Evolutionary conservation across 2,329 filamentous ascomycete genomes (phyloP).

Genomic region (Gremmenia infestans): DNA sequence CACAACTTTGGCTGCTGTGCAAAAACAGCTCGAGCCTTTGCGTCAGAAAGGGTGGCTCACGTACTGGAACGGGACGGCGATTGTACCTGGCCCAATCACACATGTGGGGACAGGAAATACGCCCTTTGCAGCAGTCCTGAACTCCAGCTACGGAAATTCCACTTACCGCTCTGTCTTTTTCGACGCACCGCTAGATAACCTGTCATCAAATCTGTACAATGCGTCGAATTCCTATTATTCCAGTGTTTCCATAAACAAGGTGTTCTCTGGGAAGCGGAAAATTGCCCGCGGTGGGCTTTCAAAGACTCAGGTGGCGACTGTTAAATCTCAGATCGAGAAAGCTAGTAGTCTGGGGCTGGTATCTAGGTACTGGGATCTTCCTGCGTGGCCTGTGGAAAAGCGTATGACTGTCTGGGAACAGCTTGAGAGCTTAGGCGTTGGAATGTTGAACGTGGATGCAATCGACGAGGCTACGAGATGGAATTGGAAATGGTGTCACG

Average conservation of each 20-base stretch:
- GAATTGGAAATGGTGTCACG: conserved; percentile 20
- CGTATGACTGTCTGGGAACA: conserved; percentile 38
- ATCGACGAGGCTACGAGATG: conserved; percentile 32
- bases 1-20: conserved; percentile 35
- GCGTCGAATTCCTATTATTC: conserved; percentile 22
- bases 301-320: conserved; percentile 17
- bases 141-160: conserved; percentile 27
- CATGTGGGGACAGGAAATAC: conserved; percentile 47
- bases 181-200: conserved; percentile 39
- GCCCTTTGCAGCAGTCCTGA: conserved; percentile 38
- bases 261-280: conserved; percentile 3
- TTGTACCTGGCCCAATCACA: conserved; percentile 38
- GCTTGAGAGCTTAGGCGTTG: conserved; percentile 35
- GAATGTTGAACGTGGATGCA: conserved; percentile 41
- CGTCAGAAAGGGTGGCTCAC: conserved; percentile 36
- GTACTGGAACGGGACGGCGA: conserved; percentile 34
- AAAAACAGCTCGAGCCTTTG: conserved; percentile 37
- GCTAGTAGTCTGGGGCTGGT: conserved; percentile 36
- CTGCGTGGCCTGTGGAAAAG: conserved; percentile 35
- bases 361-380: conserved; percentile 40
- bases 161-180: conserved; percentile 43
- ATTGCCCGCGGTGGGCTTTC: conserved; percentile 13
- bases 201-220: conserved; percentile 15
- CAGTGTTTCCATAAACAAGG: conserved; percentile 15
- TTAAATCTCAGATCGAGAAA: conserved; percentile 23